Evolutionary conservation across 306 rosid genomes (phyloP), one percentile per base, ranked within the genome.

Genomic region (Castanea crenata): DNA sequence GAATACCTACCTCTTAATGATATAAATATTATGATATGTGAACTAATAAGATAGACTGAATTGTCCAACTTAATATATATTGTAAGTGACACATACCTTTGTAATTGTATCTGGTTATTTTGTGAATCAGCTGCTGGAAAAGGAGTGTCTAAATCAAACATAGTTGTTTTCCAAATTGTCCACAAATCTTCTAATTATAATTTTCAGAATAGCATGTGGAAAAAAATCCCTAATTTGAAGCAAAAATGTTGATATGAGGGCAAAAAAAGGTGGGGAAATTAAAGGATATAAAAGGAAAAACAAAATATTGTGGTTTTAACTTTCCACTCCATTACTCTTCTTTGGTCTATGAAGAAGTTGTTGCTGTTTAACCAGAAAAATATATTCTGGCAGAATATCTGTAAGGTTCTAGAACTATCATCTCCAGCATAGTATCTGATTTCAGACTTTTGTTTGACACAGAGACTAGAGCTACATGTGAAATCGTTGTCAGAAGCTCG

Each of bases 391-490:
- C 63, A 35, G 35, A 52, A 73, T 78, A 68, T 55, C 32, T 25
- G 5, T 51, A 20, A 38, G 69, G 74, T 52, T 71, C 4, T 8
- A 62, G 68, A 55, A 20, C 15, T 32, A 31, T 38, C 27, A 5
- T 57, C 57, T 79, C 57, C 25, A 21, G 72, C 41, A 29, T 21
- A 57, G 16, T 51, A 56, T 82, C 58, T 84, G 80, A 82, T 73
- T 80, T 79, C 51, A 67, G 67, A 78, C 38, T 80, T 78, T 65
- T 64, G 77, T 83, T 74, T 75, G 69, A 73, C 87, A 82, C 89
- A 94, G 95, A 81, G 84, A 62, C 73, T 88, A 69, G 97, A 91
- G 80, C 76, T 32, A 73, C 88, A 85, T 62, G 94, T 84, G 74
- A 87, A 84, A 15, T 83, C 91, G 57, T 77, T 90, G 55, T 86